Conservation (phyloP, 202 grass and related monocot species). For the Eragrostis tef region DNA sequence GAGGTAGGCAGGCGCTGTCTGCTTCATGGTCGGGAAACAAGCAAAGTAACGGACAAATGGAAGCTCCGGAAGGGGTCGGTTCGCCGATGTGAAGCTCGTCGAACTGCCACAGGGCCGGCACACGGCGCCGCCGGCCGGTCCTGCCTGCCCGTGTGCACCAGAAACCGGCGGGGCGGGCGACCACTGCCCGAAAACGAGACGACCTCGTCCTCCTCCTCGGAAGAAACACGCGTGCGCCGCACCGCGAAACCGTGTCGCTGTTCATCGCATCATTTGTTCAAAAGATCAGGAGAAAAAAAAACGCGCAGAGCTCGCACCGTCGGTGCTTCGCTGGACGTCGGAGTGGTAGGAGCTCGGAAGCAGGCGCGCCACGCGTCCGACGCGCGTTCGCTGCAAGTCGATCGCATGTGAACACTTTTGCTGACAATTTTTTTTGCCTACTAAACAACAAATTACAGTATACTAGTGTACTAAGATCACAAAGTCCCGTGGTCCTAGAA, state of each 20-base stretch:
- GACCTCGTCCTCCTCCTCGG: constrained; percentile 31
- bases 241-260: constrained; percentile 20
- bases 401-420: background rate
- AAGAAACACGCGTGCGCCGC: constrained; percentile 29
- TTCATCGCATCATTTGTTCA: background rate
- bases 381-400: background rate
- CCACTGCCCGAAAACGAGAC: constrained; percentile 29
- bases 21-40: background rate
- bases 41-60: background rate
- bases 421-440: background rate
- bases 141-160: constrained; percentile 5
- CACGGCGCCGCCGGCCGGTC: background rate
- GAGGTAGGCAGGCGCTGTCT: constrained; percentile 4
- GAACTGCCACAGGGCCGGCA: background rate
- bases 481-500: background rate
- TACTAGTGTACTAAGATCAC: background rate
- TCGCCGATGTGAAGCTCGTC: constrained; percentile 33
- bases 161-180: background rate
- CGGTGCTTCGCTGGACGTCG: background rate
- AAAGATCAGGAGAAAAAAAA: background rate
- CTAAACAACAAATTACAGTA: background rate
- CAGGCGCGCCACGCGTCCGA: background rate
- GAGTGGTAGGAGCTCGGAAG: constrained; percentile 19
- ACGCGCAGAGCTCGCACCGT: constrained; percentile 11
- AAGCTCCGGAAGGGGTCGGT: background rate